Base-by-base conservation (phyloP, 169 alveolate genomes). In the Theileria orientalis region DNA sequence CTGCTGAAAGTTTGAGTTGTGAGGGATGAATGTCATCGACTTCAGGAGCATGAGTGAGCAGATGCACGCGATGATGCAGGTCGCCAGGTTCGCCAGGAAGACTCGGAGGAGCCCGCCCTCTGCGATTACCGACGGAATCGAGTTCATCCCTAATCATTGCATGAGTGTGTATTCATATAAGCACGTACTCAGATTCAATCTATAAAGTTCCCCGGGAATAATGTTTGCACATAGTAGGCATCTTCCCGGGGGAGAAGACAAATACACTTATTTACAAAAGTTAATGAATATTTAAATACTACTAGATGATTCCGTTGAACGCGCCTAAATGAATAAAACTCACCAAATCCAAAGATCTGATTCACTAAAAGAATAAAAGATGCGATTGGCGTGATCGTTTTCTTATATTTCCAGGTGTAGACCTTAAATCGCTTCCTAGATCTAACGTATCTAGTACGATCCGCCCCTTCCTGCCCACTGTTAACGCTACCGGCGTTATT, bases 11-110 rank as follows among this genome's bases (percentile, higher is more conserved):
- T 88, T 84, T 35, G 64, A 66, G 73, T 88, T 88, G 68, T 88
- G 86, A 19, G 93, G 93, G 60, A 88, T 84, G 67, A 88, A 64
- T 13, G 93, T 88, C 85, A 88, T 84, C 19, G 93, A 90, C 49
- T 90, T 76, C 42, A 88, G 74, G 33, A 88, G 69, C 93, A 88
- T 88, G 37, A 88, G 83, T 54, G 91, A 83, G 74, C 91, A 84
- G 56, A 84, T 54, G 37, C 76, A 85, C 27, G 90, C 87, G 30
- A 84, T 70, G 3, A 87, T 41, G 19, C 90, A 79, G n/a, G 76
- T 72, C 29, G 74, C 44, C 69, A 84, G 8, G 67, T 84, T 88
- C 19, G 88, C 90, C 47, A 83, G 51, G 54, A 84, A 74, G 23
- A 84, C 90, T 30, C 87, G 79, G 40, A 84, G 54, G 88, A 89